Conservation (phyloP, 2,329 filamentous ascomycete genomes). For the Botrytis pseudocinerea region DNA sequence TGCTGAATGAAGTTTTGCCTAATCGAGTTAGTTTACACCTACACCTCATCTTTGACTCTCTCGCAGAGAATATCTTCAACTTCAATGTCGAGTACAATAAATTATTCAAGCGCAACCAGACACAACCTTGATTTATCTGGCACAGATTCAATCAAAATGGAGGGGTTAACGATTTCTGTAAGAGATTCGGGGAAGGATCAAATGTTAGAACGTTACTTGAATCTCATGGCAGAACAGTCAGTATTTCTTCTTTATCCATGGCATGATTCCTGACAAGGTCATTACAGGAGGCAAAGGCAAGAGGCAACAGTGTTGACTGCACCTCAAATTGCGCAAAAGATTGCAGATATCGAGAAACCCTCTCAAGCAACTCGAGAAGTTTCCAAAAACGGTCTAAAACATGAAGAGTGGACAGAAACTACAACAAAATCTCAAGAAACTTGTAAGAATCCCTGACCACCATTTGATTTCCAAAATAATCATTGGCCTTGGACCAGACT, state of each 20-base stretch:
- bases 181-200: not conserved
- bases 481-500: not conserved
- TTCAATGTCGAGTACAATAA: not conserved
- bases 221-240: not conserved
- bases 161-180: not conserved
- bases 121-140: too few species aligned
- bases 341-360: fast-evolving
- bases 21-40: not conserved
- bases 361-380: not conserved
- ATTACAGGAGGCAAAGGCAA: not conserved
- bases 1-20: not conserved
- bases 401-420: not conserved
- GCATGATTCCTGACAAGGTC: not conserved
- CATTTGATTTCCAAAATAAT: not conserved
- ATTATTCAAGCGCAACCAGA: too few species aligned
- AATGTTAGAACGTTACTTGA: slow-evolving; percentile 3
- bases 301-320: not conserved
- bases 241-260: not conserved
- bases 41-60: not conserved
- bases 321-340: not conserved
- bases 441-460: not conserved
- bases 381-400: not conserved
- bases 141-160: not conserved
- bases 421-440: too few species aligned
- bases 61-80: not conserved